A percentile compares a stretch with the other conserved stretches of the same genome.
Conservation (phyloP, 2,329 filamentous ascomycete species). For the Venturia carpophila region DNA sequence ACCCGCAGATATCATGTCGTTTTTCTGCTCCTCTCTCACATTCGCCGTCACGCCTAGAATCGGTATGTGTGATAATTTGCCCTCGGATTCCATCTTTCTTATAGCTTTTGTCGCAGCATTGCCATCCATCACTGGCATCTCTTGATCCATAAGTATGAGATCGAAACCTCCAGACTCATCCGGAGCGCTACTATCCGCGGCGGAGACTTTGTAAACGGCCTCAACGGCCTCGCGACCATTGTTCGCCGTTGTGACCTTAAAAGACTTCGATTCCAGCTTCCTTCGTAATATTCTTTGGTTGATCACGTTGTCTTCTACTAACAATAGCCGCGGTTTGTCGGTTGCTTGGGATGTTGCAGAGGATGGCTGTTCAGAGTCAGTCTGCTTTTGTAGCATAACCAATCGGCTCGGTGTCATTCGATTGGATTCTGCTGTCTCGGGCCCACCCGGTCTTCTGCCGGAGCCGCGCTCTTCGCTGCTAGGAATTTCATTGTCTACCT, state of each 20-base stretch:
- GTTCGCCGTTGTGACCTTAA: conserved; percentile 26
- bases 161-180: neutral
- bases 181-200: neutral
- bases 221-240: conserved; percentile 27
- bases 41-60: conserved; percentile 20
- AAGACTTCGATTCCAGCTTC: conserved; percentile 29
- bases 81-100: conserved; percentile 16
- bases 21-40: conserved; percentile 17
- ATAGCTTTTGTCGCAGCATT: conserved; percentile 16
- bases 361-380: conserved; percentile 13
- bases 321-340: conserved; percentile 5
- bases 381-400: conserved; percentile 8
- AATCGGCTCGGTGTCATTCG: neutral
- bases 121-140: conserved; percentile 19
- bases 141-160: conserved; percentile 19
- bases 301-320: conserved; percentile 32
- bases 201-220: neutral
- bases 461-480: neutral
- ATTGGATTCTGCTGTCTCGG: conserved; percentile 6
- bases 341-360: neutral
- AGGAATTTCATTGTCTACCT: conserved; percentile 15
- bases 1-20: conserved; percentile 11
- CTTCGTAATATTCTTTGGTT: conserved; percentile 30
- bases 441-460: neutral
- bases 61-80: conserved; percentile 14